Base-by-base conservation (phyloP, 805 yeast genomes). In the Ogataea zsoltii region DNA sequence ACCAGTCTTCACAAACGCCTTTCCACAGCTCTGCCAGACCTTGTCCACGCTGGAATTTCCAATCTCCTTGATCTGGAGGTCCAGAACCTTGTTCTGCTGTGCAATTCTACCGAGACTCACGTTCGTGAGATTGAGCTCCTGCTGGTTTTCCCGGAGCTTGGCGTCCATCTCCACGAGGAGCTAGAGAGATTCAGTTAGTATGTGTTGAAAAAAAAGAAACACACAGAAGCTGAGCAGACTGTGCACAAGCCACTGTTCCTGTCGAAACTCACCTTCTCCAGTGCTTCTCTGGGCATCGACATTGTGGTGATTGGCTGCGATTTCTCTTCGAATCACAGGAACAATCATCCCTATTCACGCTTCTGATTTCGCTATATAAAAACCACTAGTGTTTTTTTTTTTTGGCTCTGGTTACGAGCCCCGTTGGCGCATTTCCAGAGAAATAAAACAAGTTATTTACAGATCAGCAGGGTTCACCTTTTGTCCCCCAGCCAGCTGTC, bases 21-120 rank as follows among this genome's bases (percentile, higher is more conserved):
- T 85, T 23, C 97, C 97, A 29, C 88, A 78, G 4, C 95, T 88
- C 60, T 87, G 80, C 94, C 96, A 90, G 4, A 90, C 91, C 7
- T 60, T 61, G 9, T 77, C 75, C 16, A 69, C 69, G 9, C 69
- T 72, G 12, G 75, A 67, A 23, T 49, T 53, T 19, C 67, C 69
- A 40, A 89, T 69, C 53, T 85, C 86, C 28, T 72, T 60, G 28
- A 74, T 66, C 7, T 95, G 84, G 35, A 79, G 69, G 19, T 76
- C 75, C 16, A 82, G 75, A 38, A 85, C 61, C 54, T 71, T 74
- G 53, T 76, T 66, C 54, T 76, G 76, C 38, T 82, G 76, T 45
- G 69, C 64, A 18, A 75, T 70, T 33, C 78, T 60, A 29, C 73
- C 72, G 44, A 80, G 62, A 54, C 79, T 86, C 10, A 76, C 62